These are phyloP conservation scores for Neonectria ditissima DNA, from an alignment of 2,329 filamentous ascomycete species.

Conservation along the genomic window DNA sequence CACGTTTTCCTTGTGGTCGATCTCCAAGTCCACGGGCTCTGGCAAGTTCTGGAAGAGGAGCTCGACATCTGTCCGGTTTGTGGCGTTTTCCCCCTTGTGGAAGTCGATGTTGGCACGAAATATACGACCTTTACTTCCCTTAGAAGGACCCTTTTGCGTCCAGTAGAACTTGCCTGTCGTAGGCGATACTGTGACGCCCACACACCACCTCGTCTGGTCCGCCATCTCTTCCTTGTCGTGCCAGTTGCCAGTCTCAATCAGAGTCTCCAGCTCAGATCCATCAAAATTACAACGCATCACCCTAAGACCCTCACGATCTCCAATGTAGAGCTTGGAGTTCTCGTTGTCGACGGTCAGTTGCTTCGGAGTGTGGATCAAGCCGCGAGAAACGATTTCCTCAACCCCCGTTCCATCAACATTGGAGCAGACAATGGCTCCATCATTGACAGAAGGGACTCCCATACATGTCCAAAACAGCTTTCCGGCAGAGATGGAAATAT, in stretches of 20 bases:
- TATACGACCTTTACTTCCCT: conserved; percentile 63
- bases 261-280: conserved; percentile 52
- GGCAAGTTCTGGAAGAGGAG: conserved; percentile 59
- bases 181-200: conserved; percentile 64
- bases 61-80: conserved; percentile 55
- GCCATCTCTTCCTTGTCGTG: conserved; percentile 29
- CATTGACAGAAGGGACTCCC: conserved; percentile 53
- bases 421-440: conserved; percentile 58
- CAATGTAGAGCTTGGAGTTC: conserved; percentile 54
- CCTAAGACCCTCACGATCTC: conserved; percentile 58
- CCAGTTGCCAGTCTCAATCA: conserved; percentile 53
- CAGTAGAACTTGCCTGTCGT: conserved; percentile 64
- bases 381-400: conserved; percentile 55
- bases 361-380: conserved; percentile 62
- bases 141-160: conserved; percentile 69
- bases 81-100: conserved; percentile 38
- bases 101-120: conserved; percentile 60
- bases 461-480: conserved; percentile 64
- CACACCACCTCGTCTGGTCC: conserved; percentile 61
- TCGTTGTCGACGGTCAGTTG: conserved; percentile 52
- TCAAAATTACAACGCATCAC: conserved; percentile 55
- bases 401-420: conserved; percentile 63
- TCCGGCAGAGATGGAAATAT: conserved; percentile 46
- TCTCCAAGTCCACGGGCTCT: conserved; percentile 68
- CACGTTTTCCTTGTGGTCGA: conserved; percentile 57